Conservation (phyloP, 139 green algal species). For the Chlamydomonas asymmetrica region DNA sequence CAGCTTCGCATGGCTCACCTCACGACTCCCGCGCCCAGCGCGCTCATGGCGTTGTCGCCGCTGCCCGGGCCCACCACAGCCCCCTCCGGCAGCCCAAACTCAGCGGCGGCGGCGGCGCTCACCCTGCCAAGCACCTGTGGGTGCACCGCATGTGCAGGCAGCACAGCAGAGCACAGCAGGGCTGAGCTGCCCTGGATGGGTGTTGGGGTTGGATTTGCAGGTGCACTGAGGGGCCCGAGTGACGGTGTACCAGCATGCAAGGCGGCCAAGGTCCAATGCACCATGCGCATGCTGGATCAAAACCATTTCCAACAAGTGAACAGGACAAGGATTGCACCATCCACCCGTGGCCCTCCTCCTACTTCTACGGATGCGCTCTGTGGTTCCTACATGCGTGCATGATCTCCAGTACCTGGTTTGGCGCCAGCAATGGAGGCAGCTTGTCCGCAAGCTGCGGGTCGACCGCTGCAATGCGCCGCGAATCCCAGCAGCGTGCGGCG, state of each 20-base stretch:
- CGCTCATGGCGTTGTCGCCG: slow-evolving; percentile 86
- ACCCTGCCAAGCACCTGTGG: slow-evolving; percentile 62
- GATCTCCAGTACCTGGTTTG: slow-evolving; percentile 70
- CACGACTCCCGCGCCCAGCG: slow-evolving; percentile 64
- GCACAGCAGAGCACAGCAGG: not conserved
- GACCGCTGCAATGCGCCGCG: slow-evolving; percentile 40
- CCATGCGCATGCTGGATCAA: too few species aligned
- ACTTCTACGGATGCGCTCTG: too few species aligned
- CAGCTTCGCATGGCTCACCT: slow-evolving; percentile 22
- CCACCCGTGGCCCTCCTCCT: too few species aligned
- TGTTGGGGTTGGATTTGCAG: too few species aligned
- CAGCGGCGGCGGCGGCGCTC: slow-evolving; percentile 43
- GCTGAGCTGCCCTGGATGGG: too few species aligned
- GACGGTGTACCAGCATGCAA: too few species aligned
- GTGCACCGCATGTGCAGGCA: not conserved
- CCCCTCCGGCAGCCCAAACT: slow-evolving; percentile 56
- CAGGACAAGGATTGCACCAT: too few species aligned
- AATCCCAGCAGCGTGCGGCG: slow-evolving; percentile 48
- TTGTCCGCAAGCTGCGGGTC: slow-evolving; percentile 42
- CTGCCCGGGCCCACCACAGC: slow-evolving; percentile 72
- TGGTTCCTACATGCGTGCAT: too few species aligned
- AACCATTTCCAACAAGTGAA: too few species aligned
- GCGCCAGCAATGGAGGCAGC: slow-evolving; percentile 61
- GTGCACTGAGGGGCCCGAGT: too few species aligned
- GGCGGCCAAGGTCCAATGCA: too few species aligned